Evolutionary conservation across 306 rosid genomes (phyloP), one percentile per base, ranked within the genome.

Genomic region (Sicyos baderoa): DNA sequence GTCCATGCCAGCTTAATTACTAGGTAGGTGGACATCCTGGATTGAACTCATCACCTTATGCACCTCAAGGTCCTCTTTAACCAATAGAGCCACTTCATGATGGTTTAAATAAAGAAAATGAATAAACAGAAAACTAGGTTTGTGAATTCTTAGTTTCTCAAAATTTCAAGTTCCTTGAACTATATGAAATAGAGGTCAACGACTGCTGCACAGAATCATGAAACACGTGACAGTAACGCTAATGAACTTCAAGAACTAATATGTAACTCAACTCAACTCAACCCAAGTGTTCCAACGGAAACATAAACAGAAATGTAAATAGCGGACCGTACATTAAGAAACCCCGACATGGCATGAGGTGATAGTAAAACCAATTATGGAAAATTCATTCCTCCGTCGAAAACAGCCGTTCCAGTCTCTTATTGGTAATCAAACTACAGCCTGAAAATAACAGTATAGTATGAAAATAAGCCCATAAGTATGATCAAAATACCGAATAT

Each of bases 301-400:
- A 27, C 23, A 10, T 50, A 68, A 19, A 50, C 21, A 58, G 12
- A 32, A 63, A 74, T 9, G 58, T 5, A 69, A 75, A 21, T 22
- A 62, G 74, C 35, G 57, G 67, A 72, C 62, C 21, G 52, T 81
- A 83, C 86, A 75, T 83, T 83, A 27, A 83, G 80, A 75, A 83
- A 75, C 68, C 86, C 84, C 76, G 86, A 83, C 86, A 83, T 83
- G 75, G 84, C 82, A 79, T 69, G 78, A 35, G 82, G 78, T 69
- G 78, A 47, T 76, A 67, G 57, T 79, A 73, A 75, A 79, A 76
- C 15, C 60, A 55, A 75, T 71, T 76, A 77, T 42, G 75, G 73
- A 76, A 71, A 74, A 19, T 35, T 75, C 82, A 79, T 75, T 75
- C 84, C 74, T 58, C 51, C 72, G 64, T 9, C 5, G 58, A 25